phyloP scores from a whole-genome alignment of 331 rosid genomes.

The Telfairia occidentalis region DNA sequence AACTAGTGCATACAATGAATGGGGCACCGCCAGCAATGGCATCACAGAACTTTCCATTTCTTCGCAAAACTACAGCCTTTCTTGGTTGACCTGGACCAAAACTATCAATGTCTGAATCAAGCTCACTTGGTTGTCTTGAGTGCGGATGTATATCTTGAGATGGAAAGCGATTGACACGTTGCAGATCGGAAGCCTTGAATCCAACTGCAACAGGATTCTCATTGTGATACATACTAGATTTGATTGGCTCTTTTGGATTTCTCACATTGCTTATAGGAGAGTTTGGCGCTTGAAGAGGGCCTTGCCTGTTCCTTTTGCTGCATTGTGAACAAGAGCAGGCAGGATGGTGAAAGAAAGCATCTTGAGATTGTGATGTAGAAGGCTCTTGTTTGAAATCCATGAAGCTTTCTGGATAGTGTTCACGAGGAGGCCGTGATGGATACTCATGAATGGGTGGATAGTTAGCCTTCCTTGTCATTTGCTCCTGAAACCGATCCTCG shows the following conservation, averaged over 20 bases:
- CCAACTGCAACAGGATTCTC: constrained; percentile 6
- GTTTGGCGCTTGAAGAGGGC: constrained; percentile 13
- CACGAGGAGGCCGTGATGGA: constrained; percentile 12
- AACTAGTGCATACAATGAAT: constrained; percentile 30
- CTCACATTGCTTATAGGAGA: constrained; percentile 13
- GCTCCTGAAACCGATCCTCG: constrained; percentile 21
- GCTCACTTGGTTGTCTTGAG: constrained; percentile 19
- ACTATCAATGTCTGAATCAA: constrained; percentile 19
- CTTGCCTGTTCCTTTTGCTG: constrained; percentile 18
- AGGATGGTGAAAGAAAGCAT: constrained; percentile 18
- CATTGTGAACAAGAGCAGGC: constrained; percentile 28
- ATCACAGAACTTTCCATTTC: constrained; percentile 9
- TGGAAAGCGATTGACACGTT: constrained; percentile 3
- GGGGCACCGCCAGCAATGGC: constrained; percentile 41
- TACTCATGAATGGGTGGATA: constrained; percentile 16
- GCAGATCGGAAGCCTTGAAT: constrained; percentile 10
- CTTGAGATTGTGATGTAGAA: constrained; percentile 5
- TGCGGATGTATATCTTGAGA: constrained; percentile 8
- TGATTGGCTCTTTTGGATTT: constrained; percentile 15
- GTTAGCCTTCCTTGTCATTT: constrained; percentile 18
- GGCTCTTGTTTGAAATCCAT: constrained; percentile 15
- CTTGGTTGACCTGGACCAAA: constrained; percentile 10
- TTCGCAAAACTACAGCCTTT: constrained; percentile 5
- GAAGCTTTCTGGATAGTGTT: constrained; percentile 12
- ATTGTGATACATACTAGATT: constrained; percentile 16